Evolutionary conservation across 176 grass and related monocot species (phyloP), one percentile per base, ranked within the genome.

Genomic region (Bromus sterilis): DNA sequence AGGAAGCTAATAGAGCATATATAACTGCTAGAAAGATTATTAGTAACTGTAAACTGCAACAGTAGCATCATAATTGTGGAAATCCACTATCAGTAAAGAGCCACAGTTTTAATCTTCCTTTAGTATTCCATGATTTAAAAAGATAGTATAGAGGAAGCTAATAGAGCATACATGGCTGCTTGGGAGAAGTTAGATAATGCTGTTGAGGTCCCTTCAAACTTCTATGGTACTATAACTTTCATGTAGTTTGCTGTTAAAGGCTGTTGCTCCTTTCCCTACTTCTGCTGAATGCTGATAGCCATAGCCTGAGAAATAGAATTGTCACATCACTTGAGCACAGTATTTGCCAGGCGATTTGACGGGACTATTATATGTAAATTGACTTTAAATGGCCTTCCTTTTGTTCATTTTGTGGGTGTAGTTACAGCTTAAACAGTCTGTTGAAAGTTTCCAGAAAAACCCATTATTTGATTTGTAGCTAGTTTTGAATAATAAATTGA

Each of bases 1-100:
- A 94, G 80, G 91, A 91, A 63, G 94, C 85, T 37, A 97, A 91
- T 79, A 93, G 70, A 71, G 94, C 94, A 81, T 97, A 97, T 67
- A 79, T 49, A 40, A 91, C 89, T 62, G 94, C 89, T 83, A 93
- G 91, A 73, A n/a, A n/a, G n/a, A n/a, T n/a, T n/a, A n/a, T n/a
- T n/a, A n/a, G n/a, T n/a, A n/a, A n/a, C n/a, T n/a, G n/a, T n/a
- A n/a, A n/a, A n/a, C n/a, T n/a, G n/a, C n/a, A n/a, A n/a, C n/a
- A n/a, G n/a, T n/a, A n/a, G n/a, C n/a, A n/a, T n/a, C n/a, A n/a
- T n/a, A n/a, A n/a, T n/a, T n/a, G n/a, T n/a, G n/a, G n/a, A n/a
- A n/a, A n/a, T n/a, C n/a, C n/a, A n/a, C n/a, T n/a, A n/a, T n/a
- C n/a, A n/a, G n/a, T n/a, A n/a, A n/a, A n/a, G n/a, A n/a, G n/a